These are phyloP conservation scores for Cladosporium oxysporum DNA, from an alignment of 2,329 filamentous ascomycete species.

Conservation along the genomic window DNA sequence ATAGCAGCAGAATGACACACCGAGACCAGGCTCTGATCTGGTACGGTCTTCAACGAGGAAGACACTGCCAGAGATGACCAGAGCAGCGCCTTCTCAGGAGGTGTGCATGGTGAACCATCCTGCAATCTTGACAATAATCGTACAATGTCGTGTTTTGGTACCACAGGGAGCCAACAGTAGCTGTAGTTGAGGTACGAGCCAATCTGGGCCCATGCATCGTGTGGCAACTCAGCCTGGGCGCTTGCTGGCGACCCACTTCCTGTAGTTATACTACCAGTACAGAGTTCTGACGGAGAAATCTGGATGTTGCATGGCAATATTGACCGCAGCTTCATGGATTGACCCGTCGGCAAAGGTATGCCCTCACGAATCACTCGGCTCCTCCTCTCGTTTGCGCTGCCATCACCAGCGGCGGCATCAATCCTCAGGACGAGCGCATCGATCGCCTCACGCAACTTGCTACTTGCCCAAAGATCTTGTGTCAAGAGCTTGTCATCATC, in stretches of 20 bases:
- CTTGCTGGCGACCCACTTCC: background rate
- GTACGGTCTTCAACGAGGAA: background rate
- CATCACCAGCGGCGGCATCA: background rate
- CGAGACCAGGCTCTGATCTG: background rate
- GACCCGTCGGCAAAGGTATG: background rate
- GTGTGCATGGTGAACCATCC: background rate
- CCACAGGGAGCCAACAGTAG: background rate
- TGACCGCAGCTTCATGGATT: background rate
- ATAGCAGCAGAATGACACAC: background rate
- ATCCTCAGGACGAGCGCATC: background rate
- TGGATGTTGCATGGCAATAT: background rate
- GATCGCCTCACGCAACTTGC: background rate
- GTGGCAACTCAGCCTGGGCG: background rate
- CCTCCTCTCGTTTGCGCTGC: background rate
- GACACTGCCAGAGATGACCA: background rate
- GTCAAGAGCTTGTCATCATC: background rate
- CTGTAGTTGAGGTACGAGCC: background rate
- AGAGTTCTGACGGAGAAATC: background rate
- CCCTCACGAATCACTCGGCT: background rate
- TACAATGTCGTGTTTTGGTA: background rate
- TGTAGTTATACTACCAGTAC: background rate
- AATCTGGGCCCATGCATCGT: background rate
- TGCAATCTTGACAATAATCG: background rate
- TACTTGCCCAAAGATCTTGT: background rate
- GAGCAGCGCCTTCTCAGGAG: background rate